Evolutionary conservation across 495 filamentous ascomycete genomes (phyloP).

Genomic region (Penicillium steckii): DNA sequence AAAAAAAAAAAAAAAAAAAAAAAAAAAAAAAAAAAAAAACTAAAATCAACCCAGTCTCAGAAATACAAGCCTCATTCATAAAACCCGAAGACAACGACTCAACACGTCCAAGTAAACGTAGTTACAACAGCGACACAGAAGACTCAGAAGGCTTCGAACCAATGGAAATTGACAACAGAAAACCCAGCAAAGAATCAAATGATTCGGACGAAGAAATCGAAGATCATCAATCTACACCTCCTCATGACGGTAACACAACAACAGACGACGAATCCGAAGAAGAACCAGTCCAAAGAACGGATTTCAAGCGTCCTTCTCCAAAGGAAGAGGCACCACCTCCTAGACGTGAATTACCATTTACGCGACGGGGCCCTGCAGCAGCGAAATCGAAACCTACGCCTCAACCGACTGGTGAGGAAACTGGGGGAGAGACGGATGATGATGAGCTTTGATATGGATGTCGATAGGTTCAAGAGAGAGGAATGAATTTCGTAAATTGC

Average conservation of each 20-base stretch:
- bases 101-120: conserved; percentile 44
- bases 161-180: conserved; percentile 56
- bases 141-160: conserved; percentile 54
- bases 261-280: conserved; percentile 28
- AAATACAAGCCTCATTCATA: conserved; percentile 22
- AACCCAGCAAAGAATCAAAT: conserved; percentile 21
- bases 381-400: not conserved
- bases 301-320: conserved; percentile 2
- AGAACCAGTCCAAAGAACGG: not conserved
- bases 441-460: conserved; percentile 43
- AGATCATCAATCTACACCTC: conserved; percentile 35
- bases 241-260: conserved; percentile 43
- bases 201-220: conserved; percentile 45
- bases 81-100: conserved; percentile 6
- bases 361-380: conserved; percentile 12
- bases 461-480: not conserved
- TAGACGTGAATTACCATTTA: conserved; percentile 41
- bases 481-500: too few relatives aligned
- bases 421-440: conserved; percentile 51
- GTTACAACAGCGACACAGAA: conserved; percentile 28
- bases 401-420: conserved; percentile 26
- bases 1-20: too few relatives aligned
- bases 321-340: conserved; percentile 28
- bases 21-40: too few relatives aligned
- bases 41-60: conserved; percentile 20